Percentiles rank a stretch among this genome's conserved stretches.
Conservation (phyloP, 2,329 filamentous ascomycete species). For the Phyllosticta ampelicida region DNA sequence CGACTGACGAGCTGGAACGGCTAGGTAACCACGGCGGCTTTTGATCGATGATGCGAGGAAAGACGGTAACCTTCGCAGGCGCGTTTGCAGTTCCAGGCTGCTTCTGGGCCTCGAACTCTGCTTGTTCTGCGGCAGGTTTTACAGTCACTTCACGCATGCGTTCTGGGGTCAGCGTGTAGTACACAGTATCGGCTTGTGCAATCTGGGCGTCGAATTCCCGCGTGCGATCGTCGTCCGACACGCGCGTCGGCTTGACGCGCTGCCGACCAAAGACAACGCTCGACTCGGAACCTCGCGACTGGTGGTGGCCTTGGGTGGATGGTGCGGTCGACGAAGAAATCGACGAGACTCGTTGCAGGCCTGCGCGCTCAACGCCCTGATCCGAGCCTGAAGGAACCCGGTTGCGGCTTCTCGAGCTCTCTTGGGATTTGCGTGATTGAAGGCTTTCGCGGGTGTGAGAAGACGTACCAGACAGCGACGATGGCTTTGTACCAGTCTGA, state of each 20-base stretch:
- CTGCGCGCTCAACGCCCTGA: constrained; percentile 19
- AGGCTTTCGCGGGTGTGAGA: constrained; percentile 5
- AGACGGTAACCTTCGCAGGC: constrained; percentile 15
- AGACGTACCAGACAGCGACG: constrained; percentile 2
- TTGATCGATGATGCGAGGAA: constrained; percentile 22
- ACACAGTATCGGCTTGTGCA: constrained; percentile 37
- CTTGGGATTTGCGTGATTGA: neutral
- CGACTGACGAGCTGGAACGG: constrained; percentile 3
- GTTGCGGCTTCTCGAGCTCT: neutral
- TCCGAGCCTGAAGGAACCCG: constrained; percentile 13
- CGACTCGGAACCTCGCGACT: constrained; percentile 22
- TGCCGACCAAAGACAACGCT: constrained; percentile 21
- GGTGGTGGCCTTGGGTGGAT: constrained; percentile 23
- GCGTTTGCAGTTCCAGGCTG: neutral
- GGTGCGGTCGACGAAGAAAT: constrained; percentile 24
- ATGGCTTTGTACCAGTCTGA: neutral
- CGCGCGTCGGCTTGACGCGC: constrained; percentile 14
- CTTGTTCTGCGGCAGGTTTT: neutral
- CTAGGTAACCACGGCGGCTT: constrained; percentile 17
- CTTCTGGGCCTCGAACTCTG: neutral
- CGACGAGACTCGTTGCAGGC: constrained; percentile 24
- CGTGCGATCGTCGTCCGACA: constrained; percentile 29
- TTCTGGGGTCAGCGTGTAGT: constrained; percentile 40
- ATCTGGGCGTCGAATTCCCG: constrained; percentile 39
- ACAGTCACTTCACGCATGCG: constrained; percentile 35